Conservation (phyloP, 768 basidiomycete species). For the Mycena chlorophos region DNA sequence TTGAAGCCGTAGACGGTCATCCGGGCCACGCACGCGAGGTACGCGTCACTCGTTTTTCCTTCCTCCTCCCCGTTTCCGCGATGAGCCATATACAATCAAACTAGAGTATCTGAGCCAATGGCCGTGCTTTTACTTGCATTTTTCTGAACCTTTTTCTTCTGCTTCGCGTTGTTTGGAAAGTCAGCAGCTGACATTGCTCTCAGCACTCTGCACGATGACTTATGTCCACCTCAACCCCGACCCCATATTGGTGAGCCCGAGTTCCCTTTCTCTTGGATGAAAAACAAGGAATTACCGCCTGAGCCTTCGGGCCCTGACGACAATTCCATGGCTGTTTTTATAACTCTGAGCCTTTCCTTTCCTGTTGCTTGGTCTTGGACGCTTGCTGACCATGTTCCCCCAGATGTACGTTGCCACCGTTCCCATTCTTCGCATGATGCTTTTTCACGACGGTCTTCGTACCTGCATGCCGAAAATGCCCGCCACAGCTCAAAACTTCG, state of each 20-base stretch:
- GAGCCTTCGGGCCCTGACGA: conserved; percentile 65
- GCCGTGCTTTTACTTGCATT: conserved; percentile 73
- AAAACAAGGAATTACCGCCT: conserved; percentile 86
- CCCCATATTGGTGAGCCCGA: conserved; percentile 36
- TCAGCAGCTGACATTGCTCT: not conserved
- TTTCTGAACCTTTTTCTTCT: conserved; percentile 50
- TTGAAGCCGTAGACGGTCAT: too few species aligned
- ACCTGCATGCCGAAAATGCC: conserved; percentile 82
- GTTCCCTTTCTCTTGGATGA: conserved; percentile 46
- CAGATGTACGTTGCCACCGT: not conserved
- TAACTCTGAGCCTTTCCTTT: conserved; percentile 49
- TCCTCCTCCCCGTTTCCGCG: conserved; percentile 45
- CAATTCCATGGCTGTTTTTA: conserved; percentile 81
- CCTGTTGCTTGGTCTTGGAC: not conserved
- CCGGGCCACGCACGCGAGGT: not conserved
- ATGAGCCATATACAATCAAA: conserved; percentile 63
- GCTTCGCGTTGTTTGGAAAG: not conserved
- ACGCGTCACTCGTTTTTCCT: conserved; percentile 3
- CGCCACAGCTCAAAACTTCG: conserved; percentile 87
- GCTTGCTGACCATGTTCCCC: conserved; percentile 2
- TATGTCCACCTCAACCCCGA: not conserved
- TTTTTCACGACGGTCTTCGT: conserved; percentile 95
- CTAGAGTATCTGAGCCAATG: conserved; percentile 85
- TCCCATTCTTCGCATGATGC: conserved; percentile 52
- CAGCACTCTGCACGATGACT: not conserved